phyloP scores from a whole-genome alignment of 306 rosid genomes.

The Medicago ruthenica region DNA sequence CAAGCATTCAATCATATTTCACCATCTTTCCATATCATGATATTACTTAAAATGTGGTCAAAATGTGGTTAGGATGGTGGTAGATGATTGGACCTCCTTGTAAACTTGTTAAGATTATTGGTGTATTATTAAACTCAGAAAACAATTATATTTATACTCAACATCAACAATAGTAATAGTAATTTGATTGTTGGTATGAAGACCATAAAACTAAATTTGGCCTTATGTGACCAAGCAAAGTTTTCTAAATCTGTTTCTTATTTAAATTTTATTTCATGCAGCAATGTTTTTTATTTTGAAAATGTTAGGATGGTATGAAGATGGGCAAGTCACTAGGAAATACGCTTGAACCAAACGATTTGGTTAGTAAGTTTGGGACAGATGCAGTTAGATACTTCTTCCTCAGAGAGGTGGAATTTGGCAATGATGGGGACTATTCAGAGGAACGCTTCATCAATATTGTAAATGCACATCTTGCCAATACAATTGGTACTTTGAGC shows the following conservation, averaged over 20 bases:
- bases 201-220: conserved; percentile 21
- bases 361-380: conserved; percentile 80
- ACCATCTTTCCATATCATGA: neutral
- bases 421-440: conserved; percentile 92
- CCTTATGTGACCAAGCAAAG: conserved; percentile 25
- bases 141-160: neutral
- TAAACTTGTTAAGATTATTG: neutral
- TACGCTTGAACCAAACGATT: conserved; percentile 94
- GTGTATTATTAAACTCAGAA: neutral
- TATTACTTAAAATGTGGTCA: neutral
- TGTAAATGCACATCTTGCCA: conserved; percentile 98
- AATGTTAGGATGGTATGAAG: conserved; percentile 97
- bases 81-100: neutral
- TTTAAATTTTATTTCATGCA: conserved; percentile 70
- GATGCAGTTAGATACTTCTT: conserved; percentile 98
- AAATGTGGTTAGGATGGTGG: neutral
- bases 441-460: conserved; percentile 91
- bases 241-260: conserved; percentile 51
- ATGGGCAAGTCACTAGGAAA: conserved; percentile 98
- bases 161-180: conserved; percentile 14
- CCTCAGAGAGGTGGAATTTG: conserved; percentile 93
- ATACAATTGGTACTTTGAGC: conserved; percentile 74
- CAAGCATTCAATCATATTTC: neutral
- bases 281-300: conserved; percentile 70
- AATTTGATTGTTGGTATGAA: conserved; percentile 14